Conservation (phyloP, 2,329 filamentous ascomycete genomes). For the Fonsecaea multimorphosa region DNA sequence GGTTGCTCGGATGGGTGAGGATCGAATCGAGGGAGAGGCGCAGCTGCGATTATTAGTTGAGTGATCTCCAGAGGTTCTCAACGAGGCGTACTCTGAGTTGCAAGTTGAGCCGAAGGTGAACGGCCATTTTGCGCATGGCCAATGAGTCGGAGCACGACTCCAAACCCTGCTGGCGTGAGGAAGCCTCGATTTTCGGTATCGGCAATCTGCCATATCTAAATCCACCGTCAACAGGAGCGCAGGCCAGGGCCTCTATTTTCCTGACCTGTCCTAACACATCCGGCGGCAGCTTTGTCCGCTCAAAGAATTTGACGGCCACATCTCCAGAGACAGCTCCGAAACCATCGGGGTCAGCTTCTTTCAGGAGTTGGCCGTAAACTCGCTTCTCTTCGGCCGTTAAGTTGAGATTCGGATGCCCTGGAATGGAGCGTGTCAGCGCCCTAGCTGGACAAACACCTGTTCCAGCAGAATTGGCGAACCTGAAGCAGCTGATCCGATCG, state of each 20-base stretch:
- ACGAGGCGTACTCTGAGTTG: conserved; percentile 68
- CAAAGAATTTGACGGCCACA: conserved; percentile 95
- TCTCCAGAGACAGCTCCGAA: conserved; percentile 95
- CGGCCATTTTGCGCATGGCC: conserved; percentile 91
- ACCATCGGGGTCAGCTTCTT: conserved; percentile 87
- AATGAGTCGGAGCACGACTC: conserved; percentile 89
- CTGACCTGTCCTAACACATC: conserved; percentile 84
- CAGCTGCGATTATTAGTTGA: conserved; percentile 55
- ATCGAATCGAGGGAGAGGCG: conserved; percentile 91
- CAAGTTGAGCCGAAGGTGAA: conserved; percentile 79
- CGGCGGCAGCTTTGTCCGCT: conserved; percentile 88
- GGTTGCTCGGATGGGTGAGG: conserved; percentile 44
- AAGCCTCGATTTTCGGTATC: conserved; percentile 96
- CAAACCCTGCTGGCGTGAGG: conserved; percentile 89
- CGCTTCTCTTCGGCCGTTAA: conserved; percentile 91
- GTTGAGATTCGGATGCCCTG: conserved; percentile 72
- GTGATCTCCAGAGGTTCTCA: background rate
- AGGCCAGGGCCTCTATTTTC: background rate
- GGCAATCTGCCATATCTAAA: conserved; percentile 98
- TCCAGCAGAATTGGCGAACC: conserved; percentile 26
- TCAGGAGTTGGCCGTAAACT: conserved; percentile 90
- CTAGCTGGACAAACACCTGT: background rate
- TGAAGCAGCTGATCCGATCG: conserved; percentile 37
- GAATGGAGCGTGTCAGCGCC: conserved; percentile 20
- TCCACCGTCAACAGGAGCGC: conserved; percentile 23